These are phyloP conservation scores for Decorospora gaudefroyi DNA, from an alignment of 2,329 filamentous ascomycete species.

Conservation along the genomic window DNA sequence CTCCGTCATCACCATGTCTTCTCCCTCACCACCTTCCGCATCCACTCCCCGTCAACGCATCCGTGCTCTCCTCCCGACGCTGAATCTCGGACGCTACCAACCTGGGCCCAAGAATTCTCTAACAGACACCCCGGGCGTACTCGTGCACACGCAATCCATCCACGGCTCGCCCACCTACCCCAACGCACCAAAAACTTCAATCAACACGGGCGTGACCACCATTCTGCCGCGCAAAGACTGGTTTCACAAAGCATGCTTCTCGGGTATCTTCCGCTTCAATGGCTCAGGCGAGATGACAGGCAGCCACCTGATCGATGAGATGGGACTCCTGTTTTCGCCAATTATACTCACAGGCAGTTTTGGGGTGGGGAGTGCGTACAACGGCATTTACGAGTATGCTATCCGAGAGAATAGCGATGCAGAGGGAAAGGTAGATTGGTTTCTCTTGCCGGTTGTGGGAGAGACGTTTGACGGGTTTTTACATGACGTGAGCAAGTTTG, in stretches of 20 bases:
- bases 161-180: conserved; percentile 37
- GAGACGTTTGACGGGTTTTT: conserved; percentile 68
- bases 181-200: conserved; percentile 32
- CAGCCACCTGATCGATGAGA: conserved; percentile 65
- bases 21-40: neutral
- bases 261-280: conserved; percentile 63
- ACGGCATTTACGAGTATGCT: conserved; percentile 63
- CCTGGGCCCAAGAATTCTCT: conserved; percentile 51
- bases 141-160: conserved; percentile 50
- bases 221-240: conserved; percentile 52
- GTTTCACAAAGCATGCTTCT: conserved; percentile 50
- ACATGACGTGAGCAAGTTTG: conserved; percentile 62
- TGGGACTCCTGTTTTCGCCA: conserved; percentile 62
- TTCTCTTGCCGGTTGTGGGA: conserved; percentile 61
- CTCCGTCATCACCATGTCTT: conserved; percentile 14
- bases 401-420: conserved; percentile 52
- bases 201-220: conserved; percentile 53
- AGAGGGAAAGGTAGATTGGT: conserved; percentile 56
- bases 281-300: conserved; percentile 67
- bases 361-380: conserved; percentile 62
- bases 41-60: conserved; percentile 41
- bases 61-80: conserved; percentile 46
- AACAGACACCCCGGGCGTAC: conserved; percentile 52
- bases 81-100: conserved; percentile 45
- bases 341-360: conserved; percentile 65